Evolutionary conservation across 1,284 basidiomycete genomes (phyloP).

Genomic region (Lignosus rhinocerotis): DNA sequence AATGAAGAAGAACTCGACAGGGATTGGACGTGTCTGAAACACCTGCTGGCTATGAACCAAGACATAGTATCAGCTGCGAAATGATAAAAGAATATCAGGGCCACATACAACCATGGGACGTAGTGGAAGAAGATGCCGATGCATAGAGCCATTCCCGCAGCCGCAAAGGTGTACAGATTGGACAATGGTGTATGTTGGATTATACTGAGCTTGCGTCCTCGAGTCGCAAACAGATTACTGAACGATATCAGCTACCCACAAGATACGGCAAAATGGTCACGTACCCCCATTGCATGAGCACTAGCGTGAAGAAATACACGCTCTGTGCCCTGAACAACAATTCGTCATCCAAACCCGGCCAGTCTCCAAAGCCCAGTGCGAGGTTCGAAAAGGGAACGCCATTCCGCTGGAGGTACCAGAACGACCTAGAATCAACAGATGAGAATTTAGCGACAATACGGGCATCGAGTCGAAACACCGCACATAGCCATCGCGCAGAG

Average conservation of each 20-base stretch:
- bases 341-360: slow-evolving; percentile 36
- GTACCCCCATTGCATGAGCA: slow-evolving; percentile 65
- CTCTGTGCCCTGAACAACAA: slow-evolving; percentile 44
- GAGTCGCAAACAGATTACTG: slow-evolving; percentile 49
- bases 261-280: background rate
- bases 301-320: slow-evolving; percentile 61
- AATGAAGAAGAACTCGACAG: slow-evolving; percentile 50
- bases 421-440: slow-evolving; percentile 36
- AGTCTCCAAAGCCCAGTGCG: slow-evolving; percentile 50
- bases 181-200: slow-evolving; percentile 44
- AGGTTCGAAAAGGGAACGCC: slow-evolving; percentile 55
- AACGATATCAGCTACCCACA: background rate
- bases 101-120: slow-evolving; percentile 44
- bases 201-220: slow-evolving; percentile 50
- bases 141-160: slow-evolving; percentile 44
- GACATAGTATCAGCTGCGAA: slow-evolving; percentile 13
- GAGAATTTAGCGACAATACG: background rate
- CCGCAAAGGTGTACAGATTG: slow-evolving; percentile 48
- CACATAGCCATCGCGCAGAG: slow-evolving; percentile 50
- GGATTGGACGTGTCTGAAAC: slow-evolving; percentile 54
- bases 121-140: slow-evolving; percentile 58
- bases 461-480: slow-evolving; percentile 15
- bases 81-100: background rate
- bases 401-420: slow-evolving; percentile 52
- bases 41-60: slow-evolving; percentile 40